Percentiles rank a stretch among this genome's conserved stretches.
phyloP scores from a whole-genome alignment of 2,329 filamentous ascomycete species.

The Curvularia lunata region DNA sequence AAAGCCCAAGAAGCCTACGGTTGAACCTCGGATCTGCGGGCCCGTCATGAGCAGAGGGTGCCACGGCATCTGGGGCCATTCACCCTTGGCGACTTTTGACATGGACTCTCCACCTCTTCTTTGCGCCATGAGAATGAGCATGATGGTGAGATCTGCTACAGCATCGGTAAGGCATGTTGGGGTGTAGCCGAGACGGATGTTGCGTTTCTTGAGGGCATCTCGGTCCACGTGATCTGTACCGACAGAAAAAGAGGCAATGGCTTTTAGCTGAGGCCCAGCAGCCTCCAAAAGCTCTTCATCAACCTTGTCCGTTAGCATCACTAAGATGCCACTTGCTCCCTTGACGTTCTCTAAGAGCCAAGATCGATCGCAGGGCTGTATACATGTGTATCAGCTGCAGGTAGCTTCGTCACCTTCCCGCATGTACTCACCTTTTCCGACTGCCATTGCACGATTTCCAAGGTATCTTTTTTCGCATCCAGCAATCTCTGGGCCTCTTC shows the following conservation, averaged over 20 bases:
- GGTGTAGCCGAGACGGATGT: constrained; percentile 41
- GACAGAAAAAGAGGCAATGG: constrained; percentile 42
- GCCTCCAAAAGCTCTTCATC: constrained; percentile 35
- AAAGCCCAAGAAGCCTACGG: constrained; percentile 40
- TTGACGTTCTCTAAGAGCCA: constrained; percentile 39
- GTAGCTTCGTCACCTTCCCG: background rate
- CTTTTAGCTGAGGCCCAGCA: constrained; percentile 33
- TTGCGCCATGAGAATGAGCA: constrained; percentile 45
- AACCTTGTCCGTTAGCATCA: constrained; percentile 38
- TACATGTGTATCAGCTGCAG: constrained; percentile 8
- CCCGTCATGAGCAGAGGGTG: constrained; percentile 41
- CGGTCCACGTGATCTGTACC: constrained; percentile 41
- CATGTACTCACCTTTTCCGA: constrained; percentile 28
- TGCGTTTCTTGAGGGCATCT: constrained; percentile 31
- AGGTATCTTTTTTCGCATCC: constrained; percentile 21
- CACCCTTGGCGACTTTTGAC: constrained; percentile 29
- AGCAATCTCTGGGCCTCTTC: constrained; percentile 32
- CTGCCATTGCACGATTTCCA: constrained; percentile 41
- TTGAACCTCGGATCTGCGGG: constrained; percentile 32
- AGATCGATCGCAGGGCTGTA: constrained; percentile 36
- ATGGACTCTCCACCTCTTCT: constrained; percentile 38
- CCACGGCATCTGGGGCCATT: constrained; percentile 43
- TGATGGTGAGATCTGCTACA: constrained; percentile 39
- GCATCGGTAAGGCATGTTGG: constrained; percentile 41
- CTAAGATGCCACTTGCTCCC: constrained; percentile 34